Percentiles rank a stretch among this genome's conserved stretches.
Conservation (phyloP, 1,284 basidiomycete genomes). For the Cryptococcus sp. region DNA sequence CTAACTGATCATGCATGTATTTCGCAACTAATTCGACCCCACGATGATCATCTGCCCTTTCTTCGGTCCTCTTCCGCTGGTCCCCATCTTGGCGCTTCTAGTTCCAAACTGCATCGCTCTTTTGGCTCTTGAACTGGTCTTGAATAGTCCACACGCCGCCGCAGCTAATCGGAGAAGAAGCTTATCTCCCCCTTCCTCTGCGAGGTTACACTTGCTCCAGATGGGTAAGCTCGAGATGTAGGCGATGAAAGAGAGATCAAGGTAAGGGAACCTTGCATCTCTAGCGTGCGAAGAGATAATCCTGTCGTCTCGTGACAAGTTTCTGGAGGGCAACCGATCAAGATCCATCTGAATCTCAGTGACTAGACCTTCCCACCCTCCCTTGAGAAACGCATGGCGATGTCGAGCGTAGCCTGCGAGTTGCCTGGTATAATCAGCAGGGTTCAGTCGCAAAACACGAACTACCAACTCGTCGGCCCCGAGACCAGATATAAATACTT, state of each 20-base stretch:
- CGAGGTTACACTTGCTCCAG: constrained; percentile 70
- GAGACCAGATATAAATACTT: constrained; percentile 82
- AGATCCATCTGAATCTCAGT: constrained; percentile 88
- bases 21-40: background rate
- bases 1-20: background rate
- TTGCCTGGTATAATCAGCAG: constrained; percentile 47
- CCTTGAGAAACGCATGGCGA: constrained; percentile 64
- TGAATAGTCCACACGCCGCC: constrained; percentile 60
- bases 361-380: constrained; percentile 68
- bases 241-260: constrained; percentile 70
- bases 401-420: constrained; percentile 92
- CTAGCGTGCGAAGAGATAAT: constrained; percentile 82
- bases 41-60: background rate
- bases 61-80: constrained; percentile 15
- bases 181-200: constrained; percentile 77
- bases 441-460: constrained; percentile 9
- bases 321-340: constrained; percentile 81
- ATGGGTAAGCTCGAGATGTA: constrained; percentile 73
- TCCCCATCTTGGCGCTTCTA: constrained; percentile 78
- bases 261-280: constrained; percentile 85
- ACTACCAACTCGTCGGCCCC: constrained; percentile 82
- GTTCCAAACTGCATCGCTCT: constrained; percentile 97
- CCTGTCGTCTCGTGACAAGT: constrained; percentile 90
- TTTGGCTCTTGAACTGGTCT: constrained; percentile 72
- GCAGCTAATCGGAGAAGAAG: constrained; percentile 70